Evolutionary conservation across 495 filamentous ascomycete genomes (phyloP).

Genomic region (Clavariopsis aquatica): DNA sequence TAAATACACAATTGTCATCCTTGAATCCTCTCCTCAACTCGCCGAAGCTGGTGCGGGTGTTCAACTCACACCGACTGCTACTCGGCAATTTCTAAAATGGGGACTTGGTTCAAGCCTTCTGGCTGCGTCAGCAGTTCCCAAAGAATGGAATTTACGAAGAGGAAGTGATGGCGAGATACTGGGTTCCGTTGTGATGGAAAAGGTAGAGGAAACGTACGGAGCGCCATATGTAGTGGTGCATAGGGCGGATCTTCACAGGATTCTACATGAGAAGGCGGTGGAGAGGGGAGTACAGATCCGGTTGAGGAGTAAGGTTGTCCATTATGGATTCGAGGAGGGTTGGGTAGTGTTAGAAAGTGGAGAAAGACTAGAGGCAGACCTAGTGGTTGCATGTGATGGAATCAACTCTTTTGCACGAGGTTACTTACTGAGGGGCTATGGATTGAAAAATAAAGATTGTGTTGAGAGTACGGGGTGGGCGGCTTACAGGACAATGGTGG

Average conservation of each 20-base stretch:
- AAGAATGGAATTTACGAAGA: no score
- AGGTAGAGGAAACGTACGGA: not conserved
- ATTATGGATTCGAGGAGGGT: not conserved
- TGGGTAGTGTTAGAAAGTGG: not conserved
- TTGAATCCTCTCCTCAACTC: not conserved
- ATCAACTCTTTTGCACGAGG: not conserved
- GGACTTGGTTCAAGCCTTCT: not conserved
- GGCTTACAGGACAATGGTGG: no score
- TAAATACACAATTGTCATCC: not conserved
- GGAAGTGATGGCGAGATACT: not conserved
- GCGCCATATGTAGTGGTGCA: constrained; percentile 1
- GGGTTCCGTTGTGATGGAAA: not conserved
- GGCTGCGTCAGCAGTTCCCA: no score
- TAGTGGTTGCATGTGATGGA: constrained; percentile 1
- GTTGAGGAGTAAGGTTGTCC: not conserved
- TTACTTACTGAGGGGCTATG: no score
- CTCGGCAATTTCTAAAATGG: not conserved
- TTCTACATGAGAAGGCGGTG: not conserved
- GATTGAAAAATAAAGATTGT: no score
- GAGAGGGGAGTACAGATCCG: not conserved
- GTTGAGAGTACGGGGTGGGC: no score
- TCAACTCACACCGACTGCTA: not conserved
- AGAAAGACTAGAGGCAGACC: not conserved
- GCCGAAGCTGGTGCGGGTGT: not conserved
- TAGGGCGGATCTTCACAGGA: not conserved